phyloP scores from a whole-genome alignment of 2,329 filamentous ascomycete genomes.

The Annulohypoxylon truncatum region DNA sequence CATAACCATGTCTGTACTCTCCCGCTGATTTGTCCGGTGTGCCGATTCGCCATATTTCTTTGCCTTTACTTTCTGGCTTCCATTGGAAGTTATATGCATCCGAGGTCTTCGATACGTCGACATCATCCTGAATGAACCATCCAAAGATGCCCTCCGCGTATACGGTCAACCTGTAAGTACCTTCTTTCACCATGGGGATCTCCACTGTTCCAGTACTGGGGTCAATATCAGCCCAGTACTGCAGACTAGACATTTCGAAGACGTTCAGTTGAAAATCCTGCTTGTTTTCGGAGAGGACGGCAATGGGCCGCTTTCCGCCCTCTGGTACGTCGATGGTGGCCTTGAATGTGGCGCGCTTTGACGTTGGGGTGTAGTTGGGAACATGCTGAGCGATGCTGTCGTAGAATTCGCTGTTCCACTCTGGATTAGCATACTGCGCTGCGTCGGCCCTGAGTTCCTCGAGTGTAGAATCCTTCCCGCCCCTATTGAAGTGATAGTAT shows the following conservation, averaged over 20 bases:
- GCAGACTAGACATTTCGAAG: constrained; percentile 62
- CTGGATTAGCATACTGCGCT: constrained; percentile 59
- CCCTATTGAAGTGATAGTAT: constrained; percentile 73
- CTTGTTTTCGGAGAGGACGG: constrained; percentile 64
- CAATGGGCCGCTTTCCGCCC: constrained; percentile 63
- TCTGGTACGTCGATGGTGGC: constrained; percentile 63
- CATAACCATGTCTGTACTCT: constrained; percentile 69
- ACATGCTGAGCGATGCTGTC: constrained; percentile 70
- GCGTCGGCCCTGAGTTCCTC: constrained; percentile 66
- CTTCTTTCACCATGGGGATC: constrained; percentile 66
- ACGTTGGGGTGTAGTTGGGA: constrained; percentile 67
- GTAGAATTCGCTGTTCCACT: constrained; percentile 71
- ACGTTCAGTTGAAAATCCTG: constrained; percentile 70
- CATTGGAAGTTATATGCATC: constrained; percentile 57
- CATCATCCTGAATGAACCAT: constrained; percentile 65
- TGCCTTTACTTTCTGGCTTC: constrained; percentile 65
- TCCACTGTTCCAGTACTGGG: constrained; percentile 57
- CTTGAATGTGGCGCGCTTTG: constrained; percentile 62
- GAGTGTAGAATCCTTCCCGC: constrained; percentile 58
- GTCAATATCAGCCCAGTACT: constrained; percentile 70
- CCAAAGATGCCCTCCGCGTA: constrained; percentile 73
- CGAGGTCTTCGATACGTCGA: constrained; percentile 55
- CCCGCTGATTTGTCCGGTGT: constrained; percentile 69
- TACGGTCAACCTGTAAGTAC: constrained; percentile 70
- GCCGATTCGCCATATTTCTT: constrained; percentile 71